Evolutionary conservation across 2,329 filamentous ascomycete species (phyloP).

Genomic region (Hirsutella thompsonii): DNA sequence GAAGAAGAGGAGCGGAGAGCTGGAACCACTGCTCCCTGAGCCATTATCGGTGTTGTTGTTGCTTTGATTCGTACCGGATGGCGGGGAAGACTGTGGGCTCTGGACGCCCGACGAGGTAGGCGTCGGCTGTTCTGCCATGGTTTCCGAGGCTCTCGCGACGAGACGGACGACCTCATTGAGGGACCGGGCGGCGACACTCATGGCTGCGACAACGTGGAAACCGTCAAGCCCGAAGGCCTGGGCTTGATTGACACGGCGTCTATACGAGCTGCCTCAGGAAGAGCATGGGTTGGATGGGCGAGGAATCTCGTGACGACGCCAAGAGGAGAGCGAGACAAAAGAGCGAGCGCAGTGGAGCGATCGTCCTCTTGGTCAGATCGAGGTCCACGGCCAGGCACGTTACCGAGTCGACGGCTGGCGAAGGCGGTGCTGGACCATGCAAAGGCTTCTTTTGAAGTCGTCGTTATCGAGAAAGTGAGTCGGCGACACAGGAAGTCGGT

Average conservation of each 20-base stretch:
- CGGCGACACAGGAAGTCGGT: not conserved
- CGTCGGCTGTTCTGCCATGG: slow-evolving; percentile 4
- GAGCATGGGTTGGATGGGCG: not conserved
- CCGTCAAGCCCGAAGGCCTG: not conserved
- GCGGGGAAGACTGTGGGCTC: slow-evolving; percentile 6
- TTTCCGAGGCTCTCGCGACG: slow-evolving; percentile 17
- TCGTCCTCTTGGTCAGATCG: not conserved
- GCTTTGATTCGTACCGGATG: slow-evolving; percentile 6
- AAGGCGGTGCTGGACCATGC: not conserved
- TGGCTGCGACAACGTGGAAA: slow-evolving; percentile 8
- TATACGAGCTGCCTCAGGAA: slow-evolving; percentile 1
- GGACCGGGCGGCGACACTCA: slow-evolving; percentile 23
- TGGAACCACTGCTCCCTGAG: slow-evolving; percentile 16
- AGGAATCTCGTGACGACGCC: not conserved
- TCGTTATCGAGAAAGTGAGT: not conserved
- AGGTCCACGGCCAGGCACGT: not conserved
- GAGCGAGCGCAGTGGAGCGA: not conserved
- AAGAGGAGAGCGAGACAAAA: not conserved
- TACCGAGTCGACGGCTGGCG: not conserved
- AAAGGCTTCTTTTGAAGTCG: no score
- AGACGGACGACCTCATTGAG: slow-evolving; percentile 22
- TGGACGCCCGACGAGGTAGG: slow-evolving; percentile 5
- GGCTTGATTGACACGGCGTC: slow-evolving; percentile 2
- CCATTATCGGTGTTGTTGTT: slow-evolving; percentile 9
- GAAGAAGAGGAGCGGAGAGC: slow-evolving; percentile 55